A percentile compares a stretch with the other conserved stretches of the same genome.
phyloP scores from a whole-genome alignment of 257 asterid genomes.

The Solanum commersonii region DNA sequence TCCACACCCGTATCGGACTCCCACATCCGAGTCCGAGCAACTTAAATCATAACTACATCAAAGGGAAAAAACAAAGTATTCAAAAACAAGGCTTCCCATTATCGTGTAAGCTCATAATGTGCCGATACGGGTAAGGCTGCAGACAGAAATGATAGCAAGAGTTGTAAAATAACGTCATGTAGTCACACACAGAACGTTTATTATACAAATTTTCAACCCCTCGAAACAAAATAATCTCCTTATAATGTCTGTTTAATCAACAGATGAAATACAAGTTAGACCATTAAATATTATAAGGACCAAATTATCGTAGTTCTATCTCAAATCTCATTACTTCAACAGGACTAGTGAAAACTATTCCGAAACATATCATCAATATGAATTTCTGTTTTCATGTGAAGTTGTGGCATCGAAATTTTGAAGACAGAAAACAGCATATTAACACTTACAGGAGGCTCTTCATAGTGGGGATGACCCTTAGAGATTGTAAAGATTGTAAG shows the following conservation, averaged over 20 bases:
- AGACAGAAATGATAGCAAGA: conserved; percentile 1
- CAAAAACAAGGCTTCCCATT: neutral
- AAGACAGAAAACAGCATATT: neutral
- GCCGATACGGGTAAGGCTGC: conserved; percentile 71
- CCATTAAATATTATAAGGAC: neutral
- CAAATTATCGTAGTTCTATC: neutral
- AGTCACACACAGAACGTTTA: too few relatives aligned
- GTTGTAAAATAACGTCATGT: neutral
- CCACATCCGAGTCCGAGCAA: neutral
- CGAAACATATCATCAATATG: neutral
- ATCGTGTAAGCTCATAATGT: conserved; percentile 13
- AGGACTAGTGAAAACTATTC: neutral
- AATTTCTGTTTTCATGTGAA: neutral
- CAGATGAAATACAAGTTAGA: neutral
- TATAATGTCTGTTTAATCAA: neutral
- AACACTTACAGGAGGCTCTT: conserved; percentile 59
- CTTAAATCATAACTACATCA: neutral
- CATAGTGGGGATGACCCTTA: conserved; percentile 65
- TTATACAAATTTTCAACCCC: neutral
- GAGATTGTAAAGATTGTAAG: conserved; percentile 43
- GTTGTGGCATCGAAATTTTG: neutral
- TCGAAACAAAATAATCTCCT: neutral
- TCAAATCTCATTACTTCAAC: neutral
- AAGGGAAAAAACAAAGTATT: neutral
- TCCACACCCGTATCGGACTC: neutral